Evolutionary conservation across 176 grass and related monocot genomes (phyloP), one percentile per base, ranked within the genome.

Genomic region (Oryza rufipogon): DNA sequence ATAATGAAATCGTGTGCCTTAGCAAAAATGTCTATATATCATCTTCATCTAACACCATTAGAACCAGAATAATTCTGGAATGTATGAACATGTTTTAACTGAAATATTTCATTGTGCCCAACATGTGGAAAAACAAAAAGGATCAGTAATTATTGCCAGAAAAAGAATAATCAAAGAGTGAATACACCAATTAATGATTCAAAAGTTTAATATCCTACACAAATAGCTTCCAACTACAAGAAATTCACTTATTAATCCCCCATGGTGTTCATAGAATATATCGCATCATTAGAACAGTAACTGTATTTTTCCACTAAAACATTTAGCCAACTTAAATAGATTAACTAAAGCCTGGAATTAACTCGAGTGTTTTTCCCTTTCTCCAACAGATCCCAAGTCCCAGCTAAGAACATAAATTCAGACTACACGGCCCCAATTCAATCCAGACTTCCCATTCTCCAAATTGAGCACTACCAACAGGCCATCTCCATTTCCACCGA

Each of bases 191-290:
- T 14, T 13, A 14, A 81, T 33, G 45, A 30, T 46, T 23, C 22
- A 81, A 19, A 77, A 71, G 9, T 72, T 76, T 28, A 14, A 66
- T 81, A 71, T 12, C 54, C 23, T 84, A 73, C 70, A 81, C 6
- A 12, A 38, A 64, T 52, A 49, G 32, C 5, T 71, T 76, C 66
- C 54, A n/a, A 65, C 17, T 66, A 81, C 11, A 82, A 76, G 33
- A 66, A 10, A 71, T 17, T 44, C 22, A 78, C 45, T 63, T 80
- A 75, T 4, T 68, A 39, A 80, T 48, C 63, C 11, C 11, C 11
- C 11, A 71, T 42, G 14, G 42, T 34, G 60, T 46, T 75, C 6
- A 1, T 9, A 25, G 4, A 48, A 66, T 66, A 16, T 46, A 73
- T 75, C 65, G 17, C 60, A 60, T 88, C 32, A 46, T 13, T 68